Percentiles rank a stretch among this genome's conserved stretches.
Conservation (phyloP, 1,284 basidiomycete genomes). For the Chalciporus sp. region DNA sequence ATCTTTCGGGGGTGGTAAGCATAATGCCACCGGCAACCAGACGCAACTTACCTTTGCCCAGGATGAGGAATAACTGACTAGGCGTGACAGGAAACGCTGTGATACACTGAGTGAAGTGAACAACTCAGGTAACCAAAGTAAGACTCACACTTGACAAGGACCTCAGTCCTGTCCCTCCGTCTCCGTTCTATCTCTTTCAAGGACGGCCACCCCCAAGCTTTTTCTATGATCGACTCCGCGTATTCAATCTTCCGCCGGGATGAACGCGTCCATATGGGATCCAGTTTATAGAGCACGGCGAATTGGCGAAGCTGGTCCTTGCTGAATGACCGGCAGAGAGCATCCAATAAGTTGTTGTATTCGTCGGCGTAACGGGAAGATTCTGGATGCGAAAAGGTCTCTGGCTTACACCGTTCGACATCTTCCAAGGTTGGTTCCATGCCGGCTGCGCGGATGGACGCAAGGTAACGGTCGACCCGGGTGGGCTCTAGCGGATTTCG, state of each 20-base stretch:
- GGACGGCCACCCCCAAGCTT: slow-evolving; percentile 68
- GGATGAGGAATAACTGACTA: slow-evolving; percentile 65
- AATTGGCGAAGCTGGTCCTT: slow-evolving; percentile 61
- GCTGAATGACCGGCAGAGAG: slow-evolving; percentile 64
- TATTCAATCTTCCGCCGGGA: slow-evolving; percentile 47
- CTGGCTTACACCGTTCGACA: slow-evolving; percentile 54
- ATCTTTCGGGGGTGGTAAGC: slow-evolving; percentile 44
- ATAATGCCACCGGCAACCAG: not conserved
- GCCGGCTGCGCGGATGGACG: slow-evolving; percentile 47
- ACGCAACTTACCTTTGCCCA: slow-evolving; percentile 63
- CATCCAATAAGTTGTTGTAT: slow-evolving; percentile 52
- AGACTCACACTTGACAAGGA: slow-evolving; percentile 50
- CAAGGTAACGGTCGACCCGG: slow-evolving; percentile 57
- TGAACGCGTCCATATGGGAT: slow-evolving; percentile 32
- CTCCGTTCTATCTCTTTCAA: slow-evolving; percentile 52
- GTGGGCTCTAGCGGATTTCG: slow-evolving; percentile 40
- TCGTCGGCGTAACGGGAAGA: slow-evolving; percentile 51
- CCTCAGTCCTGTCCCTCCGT: slow-evolving; percentile 54
- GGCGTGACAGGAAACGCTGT: slow-evolving; percentile 60
- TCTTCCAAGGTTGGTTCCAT: slow-evolving; percentile 53
- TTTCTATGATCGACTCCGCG: slow-evolving; percentile 62
- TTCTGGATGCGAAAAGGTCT: slow-evolving; percentile 38
- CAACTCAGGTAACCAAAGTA: slow-evolving; percentile 4
- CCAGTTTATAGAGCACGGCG: slow-evolving; percentile 47
- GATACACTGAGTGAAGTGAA: slow-evolving; percentile 1